Evolutionary conservation across 31 red algal genomes (phyloP).

Genomic region (Porphyra umbilicalis): DNA sequence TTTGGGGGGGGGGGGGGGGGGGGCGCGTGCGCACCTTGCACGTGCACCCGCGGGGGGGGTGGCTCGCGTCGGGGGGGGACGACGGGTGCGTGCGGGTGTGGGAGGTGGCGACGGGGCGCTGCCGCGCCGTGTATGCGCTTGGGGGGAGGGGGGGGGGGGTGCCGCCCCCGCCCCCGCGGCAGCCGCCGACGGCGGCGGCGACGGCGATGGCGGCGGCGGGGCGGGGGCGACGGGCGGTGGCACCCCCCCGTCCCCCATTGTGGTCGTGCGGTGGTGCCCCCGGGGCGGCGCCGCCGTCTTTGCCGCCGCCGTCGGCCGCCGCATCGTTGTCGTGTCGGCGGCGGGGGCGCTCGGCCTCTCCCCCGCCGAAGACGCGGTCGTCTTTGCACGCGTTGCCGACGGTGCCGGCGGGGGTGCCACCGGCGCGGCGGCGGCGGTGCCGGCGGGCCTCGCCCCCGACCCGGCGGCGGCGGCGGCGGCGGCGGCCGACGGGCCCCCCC

Average conservation of each 20-base stretch:
- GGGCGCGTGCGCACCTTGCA: constrained; percentile 42
- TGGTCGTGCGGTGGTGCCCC: constrained; percentile 52
- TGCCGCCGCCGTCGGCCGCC: constrained; percentile 30
- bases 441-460: no score
- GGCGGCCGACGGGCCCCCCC: no score
- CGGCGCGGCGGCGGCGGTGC: no score
- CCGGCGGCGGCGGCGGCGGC: background rate
- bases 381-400: constrained; percentile 5
- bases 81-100: constrained; percentile 60
- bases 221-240: constrained; percentile 16
- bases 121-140: constrained; percentile 30
- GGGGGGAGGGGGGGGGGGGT: constrained; percentile 26
- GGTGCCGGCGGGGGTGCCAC: constrained; percentile 1
- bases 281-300: constrained; percentile 25
- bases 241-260: constrained; percentile 26
- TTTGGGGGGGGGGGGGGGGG: constrained; percentile 19
- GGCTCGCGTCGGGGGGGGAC: constrained; percentile 59
- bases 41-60: constrained; percentile 52
- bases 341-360: constrained; percentile 37
- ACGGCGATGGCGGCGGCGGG: background rate
- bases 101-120: constrained; percentile 47
- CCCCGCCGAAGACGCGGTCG: constrained; percentile 22
- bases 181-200: constrained; percentile 21
- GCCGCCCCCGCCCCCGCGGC: constrained; percentile 7
- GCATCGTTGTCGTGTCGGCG: constrained; percentile 22